phyloP scores from a whole-genome alignment of 768 basidiomycete species.

The Megacollybia marginata region DNA sequence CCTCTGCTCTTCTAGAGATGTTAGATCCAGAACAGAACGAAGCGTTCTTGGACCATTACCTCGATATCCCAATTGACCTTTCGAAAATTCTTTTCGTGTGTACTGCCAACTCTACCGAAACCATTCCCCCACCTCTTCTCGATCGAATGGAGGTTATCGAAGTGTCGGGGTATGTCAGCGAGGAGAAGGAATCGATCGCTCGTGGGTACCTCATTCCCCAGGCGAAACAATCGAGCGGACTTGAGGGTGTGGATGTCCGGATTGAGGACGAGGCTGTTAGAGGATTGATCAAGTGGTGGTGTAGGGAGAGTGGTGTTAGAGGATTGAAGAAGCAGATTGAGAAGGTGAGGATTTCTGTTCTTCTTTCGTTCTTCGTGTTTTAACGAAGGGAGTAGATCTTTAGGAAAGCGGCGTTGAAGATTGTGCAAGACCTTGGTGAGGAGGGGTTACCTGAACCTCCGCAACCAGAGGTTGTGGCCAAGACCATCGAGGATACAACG shows the following conservation, averaged over 20 bases:
- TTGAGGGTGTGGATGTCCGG: slow-evolving; percentile 77
- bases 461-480: slow-evolving; percentile 10
- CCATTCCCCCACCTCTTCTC: slow-evolving; percentile 87
- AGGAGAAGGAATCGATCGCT: slow-evolving; percentile 87
- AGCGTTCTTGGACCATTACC: slow-evolving; percentile 94
- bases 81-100: slow-evolving; percentile 97
- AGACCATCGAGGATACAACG: slow-evolving; percentile 3
- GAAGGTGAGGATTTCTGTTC: slow-evolving; percentile 50
- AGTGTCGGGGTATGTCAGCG: slow-evolving; percentile 90
- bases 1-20: slow-evolving; percentile 89
- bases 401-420: slow-evolving; percentile 88
- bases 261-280: slow-evolving; percentile 77
- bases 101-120: slow-evolving; percentile 91
- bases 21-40: slow-evolving; percentile 93
- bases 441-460: slow-evolving; percentile 70
- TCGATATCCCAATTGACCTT: slow-evolving; percentile 95
- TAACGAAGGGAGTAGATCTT: slow-evolving; percentile 58
- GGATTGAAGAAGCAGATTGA: slow-evolving; percentile 98
- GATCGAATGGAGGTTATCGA: slow-evolving; percentile 97
- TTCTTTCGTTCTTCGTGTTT: background rate
- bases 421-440: slow-evolving; percentile 88
- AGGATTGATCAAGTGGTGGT: slow-evolving; percentile 91
- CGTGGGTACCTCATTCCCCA: slow-evolving; percentile 86
- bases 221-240: slow-evolving; percentile 84
- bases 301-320: slow-evolving; percentile 93